These are phyloP conservation scores for Malus hybrid DNA, from an alignment of 331 rosid genomes.

Conservation along the genomic window DNA sequence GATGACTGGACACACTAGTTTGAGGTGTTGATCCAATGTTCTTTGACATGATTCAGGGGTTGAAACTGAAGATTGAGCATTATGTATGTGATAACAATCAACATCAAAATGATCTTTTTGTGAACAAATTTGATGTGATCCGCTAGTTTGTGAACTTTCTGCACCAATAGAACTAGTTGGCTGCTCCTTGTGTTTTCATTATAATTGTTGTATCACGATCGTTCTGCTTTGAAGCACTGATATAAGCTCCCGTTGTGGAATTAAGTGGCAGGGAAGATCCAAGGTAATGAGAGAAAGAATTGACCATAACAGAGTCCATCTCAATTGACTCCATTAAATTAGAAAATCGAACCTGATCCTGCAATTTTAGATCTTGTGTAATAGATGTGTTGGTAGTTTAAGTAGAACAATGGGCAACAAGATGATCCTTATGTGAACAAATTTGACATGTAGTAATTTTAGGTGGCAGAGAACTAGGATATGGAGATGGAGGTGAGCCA, in stretches of 20 bases:
- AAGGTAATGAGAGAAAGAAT: constrained; percentile 33
- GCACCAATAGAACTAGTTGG: constrained; percentile 20
- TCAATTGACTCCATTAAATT: constrained; percentile 68
- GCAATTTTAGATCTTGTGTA: constrained; percentile 21
- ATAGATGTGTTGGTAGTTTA: constrained; percentile 6
- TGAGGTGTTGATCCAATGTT: no score
- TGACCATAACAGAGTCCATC: constrained; percentile 67
- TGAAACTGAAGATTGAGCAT: constrained; percentile 24
- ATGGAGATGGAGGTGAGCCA: no score
- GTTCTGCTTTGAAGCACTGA: constrained; percentile 24
- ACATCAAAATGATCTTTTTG: no score
- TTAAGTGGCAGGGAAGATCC: constrained; percentile 46
- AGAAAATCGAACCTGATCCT: constrained; percentile 44
- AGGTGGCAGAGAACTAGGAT: no score
- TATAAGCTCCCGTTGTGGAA: constrained; percentile 30
- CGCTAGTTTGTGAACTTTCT: constrained; percentile 22
- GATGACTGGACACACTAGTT: no score
- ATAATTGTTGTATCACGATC: constrained; percentile 24
- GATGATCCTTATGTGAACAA: no score
- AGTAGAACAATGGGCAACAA: no score
- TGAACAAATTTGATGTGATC: background rate
- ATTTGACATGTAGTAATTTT: no score
- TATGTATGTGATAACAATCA: background rate
- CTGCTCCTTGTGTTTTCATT: constrained; percentile 25
- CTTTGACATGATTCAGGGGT: no score